Evolutionary conservation across 306 rosid genomes (phyloP), one percentile per base, ranked within the genome.

Genomic region (Castanea mollissima): DNA sequence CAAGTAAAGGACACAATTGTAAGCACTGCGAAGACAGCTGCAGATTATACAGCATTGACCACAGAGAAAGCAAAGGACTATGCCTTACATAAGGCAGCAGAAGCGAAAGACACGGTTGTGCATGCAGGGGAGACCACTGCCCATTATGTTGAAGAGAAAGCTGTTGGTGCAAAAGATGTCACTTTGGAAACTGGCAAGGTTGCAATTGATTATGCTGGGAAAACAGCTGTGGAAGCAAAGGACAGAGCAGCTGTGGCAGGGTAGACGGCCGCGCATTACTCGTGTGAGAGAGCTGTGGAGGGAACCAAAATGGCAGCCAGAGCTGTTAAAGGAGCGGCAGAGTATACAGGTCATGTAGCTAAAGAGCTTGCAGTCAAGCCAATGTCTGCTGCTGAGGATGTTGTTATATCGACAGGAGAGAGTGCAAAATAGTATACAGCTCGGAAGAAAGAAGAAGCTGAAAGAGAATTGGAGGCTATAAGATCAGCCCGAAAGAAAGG

Each of bases 391-490:
- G 86, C 88, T 3, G 88, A 88, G 72, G 87, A 80, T 49, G 76
- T 84, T 21, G 94, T 90, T 63, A 78, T 78, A 25, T 19, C 84
- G 2, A 87, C 96, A 1, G 93, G 92, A 49, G 96, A 91, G 59
- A 88, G 75, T 78, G 89, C 91, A 9, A 90, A 89, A 85, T 94
- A 83, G 9, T 95, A 84, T 57, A 91, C 97, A 1, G 91, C 96
- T 2, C 85, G 87, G 81, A 93, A 93, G 94, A 89, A 88, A 73
- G 94, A 84, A 21, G 98, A 88, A 68, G 92, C 97, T 3, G 16
- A 73, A 79, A 74, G 74, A 29, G 87, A 83, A 19, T 75, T 69
- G 27, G 85, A 78, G 27, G 82, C 86, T 41, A 92, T 86, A 76
- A 74, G 57, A 52, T 49, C 72, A 7, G 6, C 58, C 58, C 19